Percentiles rank a stretch among this genome's conserved stretches.
Conservation (phyloP, 192 early-diverging fungal genomes). For the Backusella tarrabulga region DNA sequence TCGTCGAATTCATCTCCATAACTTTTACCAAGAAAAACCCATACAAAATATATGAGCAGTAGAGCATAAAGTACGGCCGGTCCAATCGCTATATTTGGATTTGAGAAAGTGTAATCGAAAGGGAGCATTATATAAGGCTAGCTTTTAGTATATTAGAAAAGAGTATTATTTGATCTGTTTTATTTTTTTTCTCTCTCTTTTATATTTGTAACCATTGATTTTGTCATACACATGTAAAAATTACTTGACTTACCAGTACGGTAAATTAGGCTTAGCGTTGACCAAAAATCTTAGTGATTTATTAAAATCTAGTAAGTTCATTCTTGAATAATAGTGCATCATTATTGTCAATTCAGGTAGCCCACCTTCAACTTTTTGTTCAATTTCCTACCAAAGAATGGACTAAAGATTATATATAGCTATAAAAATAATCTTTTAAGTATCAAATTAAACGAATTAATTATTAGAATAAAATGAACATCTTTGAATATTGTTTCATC, state of each 20-base stretch:
- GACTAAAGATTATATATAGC: neutral
- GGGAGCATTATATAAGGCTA: neutral
- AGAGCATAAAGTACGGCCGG: neutral
- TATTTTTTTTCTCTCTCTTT: neutral
- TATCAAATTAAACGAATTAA: neutral
- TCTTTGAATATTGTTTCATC: neutral
- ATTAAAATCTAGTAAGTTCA: too few relatives aligned
- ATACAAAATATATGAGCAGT: neutral
- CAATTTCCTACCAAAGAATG: neutral
- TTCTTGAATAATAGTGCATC: neutral
- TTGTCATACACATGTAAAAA: neutral
- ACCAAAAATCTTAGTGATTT: too few relatives aligned
- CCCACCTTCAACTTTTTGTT: neutral
- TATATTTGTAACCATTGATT: neutral
- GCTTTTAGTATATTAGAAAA: neutral
- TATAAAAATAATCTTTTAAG: neutral
- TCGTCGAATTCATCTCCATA: neutral
- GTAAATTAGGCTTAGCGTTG: too few relatives aligned
- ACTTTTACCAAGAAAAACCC: neutral
- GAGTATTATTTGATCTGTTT: neutral
- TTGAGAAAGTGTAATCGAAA: neutral
- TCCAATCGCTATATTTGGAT: neutral
- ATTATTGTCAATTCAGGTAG: neutral
- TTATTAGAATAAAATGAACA: neutral
- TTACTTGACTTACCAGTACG: too few relatives aligned